phyloP scores from a whole-genome alignment of 2,329 filamentous ascomycete species.

The Cyclaneusma minus region DNA sequence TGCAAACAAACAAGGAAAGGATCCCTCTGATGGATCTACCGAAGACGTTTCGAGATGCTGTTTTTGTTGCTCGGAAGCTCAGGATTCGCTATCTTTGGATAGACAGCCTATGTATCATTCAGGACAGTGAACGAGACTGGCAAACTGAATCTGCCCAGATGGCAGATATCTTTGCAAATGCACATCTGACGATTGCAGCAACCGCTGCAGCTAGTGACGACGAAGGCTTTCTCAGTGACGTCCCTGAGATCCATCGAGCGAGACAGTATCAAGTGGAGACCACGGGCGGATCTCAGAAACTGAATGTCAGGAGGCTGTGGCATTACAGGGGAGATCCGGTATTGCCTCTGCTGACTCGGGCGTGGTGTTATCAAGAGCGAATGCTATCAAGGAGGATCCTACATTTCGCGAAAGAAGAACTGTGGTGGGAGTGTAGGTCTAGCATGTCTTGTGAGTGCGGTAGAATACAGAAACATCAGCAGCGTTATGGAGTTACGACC shows the following conservation, averaged over 20 bases:
- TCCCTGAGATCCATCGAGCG: too few species aligned
- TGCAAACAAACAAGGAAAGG: too few species aligned
- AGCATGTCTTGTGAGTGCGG: too few species aligned
- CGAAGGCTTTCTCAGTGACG: slow-evolving; percentile 6
- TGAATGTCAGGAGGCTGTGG: too few species aligned
- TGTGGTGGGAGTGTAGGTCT: slow-evolving; percentile 13
- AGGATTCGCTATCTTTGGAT: slow-evolving; percentile 14
- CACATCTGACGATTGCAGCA: slow-evolving; percentile 6
- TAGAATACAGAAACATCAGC: too few species aligned
- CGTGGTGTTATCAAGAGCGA: slow-evolving; percentile 13
- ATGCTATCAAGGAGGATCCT: slow-evolving; percentile 9
- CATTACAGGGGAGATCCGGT: too few species aligned
- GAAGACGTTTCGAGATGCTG: slow-evolving; percentile 13
- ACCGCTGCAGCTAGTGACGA: slow-evolving; percentile 4
- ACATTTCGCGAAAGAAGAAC: slow-evolving; percentile 7
- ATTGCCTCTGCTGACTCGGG: slow-evolving; percentile 7
- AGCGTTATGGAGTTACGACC: too few species aligned
- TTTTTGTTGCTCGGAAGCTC: slow-evolving; percentile 7
- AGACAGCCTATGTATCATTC: slow-evolving; percentile 14
- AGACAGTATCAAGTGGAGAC: too few species aligned
- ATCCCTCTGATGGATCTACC: too few species aligned
- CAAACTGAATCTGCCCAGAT: slow-evolving; percentile 6
- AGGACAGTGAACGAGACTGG: slow-evolving; percentile 11
- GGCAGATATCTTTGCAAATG: slow-evolving; percentile 4
- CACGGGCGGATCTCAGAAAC: too few species aligned